These are phyloP conservation scores for Picea sitchensis DNA, from an alignment of 75 land plant species.

Conservation along the genomic window DNA sequence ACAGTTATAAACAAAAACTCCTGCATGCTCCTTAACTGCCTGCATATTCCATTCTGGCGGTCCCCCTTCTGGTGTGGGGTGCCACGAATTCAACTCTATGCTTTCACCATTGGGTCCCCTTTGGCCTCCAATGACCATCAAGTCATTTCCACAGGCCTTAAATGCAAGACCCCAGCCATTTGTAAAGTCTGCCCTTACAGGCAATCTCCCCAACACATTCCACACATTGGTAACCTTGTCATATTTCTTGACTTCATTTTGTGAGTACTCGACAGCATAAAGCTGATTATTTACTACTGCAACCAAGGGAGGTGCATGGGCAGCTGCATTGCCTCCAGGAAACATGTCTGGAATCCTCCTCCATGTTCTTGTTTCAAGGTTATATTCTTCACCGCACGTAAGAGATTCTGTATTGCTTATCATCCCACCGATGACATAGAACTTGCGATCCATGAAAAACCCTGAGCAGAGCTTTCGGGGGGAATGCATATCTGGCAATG, in stretches of 20 bases:
- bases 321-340: constrained; percentile 24
- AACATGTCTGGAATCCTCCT: constrained; percentile 47
- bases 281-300: constrained; percentile 70
- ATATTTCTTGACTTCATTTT: constrained; percentile 47
- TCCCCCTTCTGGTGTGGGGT: constrained; percentile 16
- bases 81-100: constrained; percentile 39
- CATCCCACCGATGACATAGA: constrained; percentile 69
- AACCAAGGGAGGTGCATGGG: constrained; percentile 59
- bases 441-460: constrained; percentile 69
- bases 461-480: constrained; percentile 52
- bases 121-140: constrained; percentile 46
- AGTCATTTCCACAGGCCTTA: constrained; percentile 41
- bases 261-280: constrained; percentile 36
- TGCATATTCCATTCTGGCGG: constrained; percentile 33
- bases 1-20: constrained; percentile 60
- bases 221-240: constrained; percentile 43
- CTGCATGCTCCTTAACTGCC: constrained; percentile 26
- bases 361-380: constrained; percentile 48
- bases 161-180: constrained; percentile 67
- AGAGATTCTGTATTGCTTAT: constrained; percentile 27
- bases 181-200: constrained; percentile 49
- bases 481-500: constrained; percentile 42
- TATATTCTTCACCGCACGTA: constrained; percentile 56
- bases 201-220: constrained; percentile 38
- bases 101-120: constrained; percentile 46